Evolutionary conservation across 495 filamentous ascomycete genomes (phyloP).

Genomic region (Xylaria cubensis): DNA sequence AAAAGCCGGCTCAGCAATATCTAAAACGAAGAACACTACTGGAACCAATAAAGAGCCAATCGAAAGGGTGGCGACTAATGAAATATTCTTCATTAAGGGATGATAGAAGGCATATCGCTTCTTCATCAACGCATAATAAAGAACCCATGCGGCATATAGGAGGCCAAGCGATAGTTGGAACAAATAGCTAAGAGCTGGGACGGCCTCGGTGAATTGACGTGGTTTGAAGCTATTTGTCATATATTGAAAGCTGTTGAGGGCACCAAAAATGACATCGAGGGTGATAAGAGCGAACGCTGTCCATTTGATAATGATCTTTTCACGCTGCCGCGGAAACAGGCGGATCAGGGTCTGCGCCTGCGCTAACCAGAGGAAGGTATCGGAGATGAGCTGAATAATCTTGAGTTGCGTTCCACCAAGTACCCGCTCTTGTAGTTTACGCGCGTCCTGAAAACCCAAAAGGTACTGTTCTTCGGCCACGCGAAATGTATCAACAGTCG

Average conservation of each 20-base stretch:
- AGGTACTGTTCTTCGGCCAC: conserved; percentile 82
- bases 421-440: conserved; percentile 72
- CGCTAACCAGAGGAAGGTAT: conserved; percentile 95
- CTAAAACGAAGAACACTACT: conserved; percentile 93
- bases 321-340: conserved; percentile 92
- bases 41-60: conserved; percentile 83
- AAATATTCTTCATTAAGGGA: conserved; percentile 89
- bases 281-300: conserved; percentile 91
- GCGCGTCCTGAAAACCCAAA: conserved; percentile 72
- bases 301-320: conserved; percentile 99
- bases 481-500: conserved; percentile 85
- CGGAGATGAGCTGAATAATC: conserved; percentile 87
- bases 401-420: conserved; percentile 83
- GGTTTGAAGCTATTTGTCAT: conserved; percentile 63
- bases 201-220: conserved; percentile 79
- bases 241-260: conserved; percentile 83
- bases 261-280: conserved; percentile 86
- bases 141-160: conserved; percentile 92
- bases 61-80: conserved; percentile 81
- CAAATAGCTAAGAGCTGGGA: conserved; percentile 91
- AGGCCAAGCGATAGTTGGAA: conserved; percentile 89
- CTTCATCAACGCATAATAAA: conserved; percentile 93
- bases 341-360: conserved; percentile 96
- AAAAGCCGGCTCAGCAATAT: conserved; percentile 85
- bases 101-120: conserved; percentile 94